These are phyloP conservation scores for Ascoidea rubescens DNA, from an alignment of 805 yeast species.

Conservation along the genomic window DNA sequence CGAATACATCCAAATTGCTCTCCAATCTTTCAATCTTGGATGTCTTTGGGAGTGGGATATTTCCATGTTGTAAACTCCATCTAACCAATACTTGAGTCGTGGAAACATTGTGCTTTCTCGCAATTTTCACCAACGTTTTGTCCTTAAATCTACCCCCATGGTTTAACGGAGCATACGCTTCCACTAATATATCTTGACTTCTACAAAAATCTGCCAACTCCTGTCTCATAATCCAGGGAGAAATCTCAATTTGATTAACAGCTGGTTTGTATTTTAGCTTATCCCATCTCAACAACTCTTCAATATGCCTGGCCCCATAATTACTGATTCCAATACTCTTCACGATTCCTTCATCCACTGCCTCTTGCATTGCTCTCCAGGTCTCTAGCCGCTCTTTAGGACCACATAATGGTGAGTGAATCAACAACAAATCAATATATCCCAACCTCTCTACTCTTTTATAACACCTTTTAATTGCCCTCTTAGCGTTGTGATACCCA, in stretches of 20 bases:
- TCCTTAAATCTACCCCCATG: conserved; percentile 46
- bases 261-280: conserved; percentile 45
- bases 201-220: conserved; percentile 50
- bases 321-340: conserved; percentile 71
- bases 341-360: conserved; percentile 41
- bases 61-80: conserved; percentile 66
- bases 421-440: conserved; percentile 62
- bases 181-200: conserved; percentile 40
- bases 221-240: conserved; percentile 68
- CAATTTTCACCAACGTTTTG: conserved; percentile 34
- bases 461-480: conserved; percentile 44
- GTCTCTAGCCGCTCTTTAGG: conserved; percentile 38
- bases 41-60: conserved; percentile 60
- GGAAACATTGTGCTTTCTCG: conserved; percentile 32
- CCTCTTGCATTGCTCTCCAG: conserved; percentile 65
- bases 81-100: conserved; percentile 53
- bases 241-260: conserved; percentile 71
- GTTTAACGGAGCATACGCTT: conserved; percentile 72
- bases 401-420: conserved; percentile 49
- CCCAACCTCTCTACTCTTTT: conserved; percentile 34
- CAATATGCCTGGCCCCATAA: conserved; percentile 44
- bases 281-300: conserved; percentile 46
- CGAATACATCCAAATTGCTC: conserved; percentile 40
- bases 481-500: conserved; percentile 42
- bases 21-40: conserved; percentile 35